phyloP scores from a whole-genome alignment of 345 rosid species.

The Nasturtium officinale region DNA sequence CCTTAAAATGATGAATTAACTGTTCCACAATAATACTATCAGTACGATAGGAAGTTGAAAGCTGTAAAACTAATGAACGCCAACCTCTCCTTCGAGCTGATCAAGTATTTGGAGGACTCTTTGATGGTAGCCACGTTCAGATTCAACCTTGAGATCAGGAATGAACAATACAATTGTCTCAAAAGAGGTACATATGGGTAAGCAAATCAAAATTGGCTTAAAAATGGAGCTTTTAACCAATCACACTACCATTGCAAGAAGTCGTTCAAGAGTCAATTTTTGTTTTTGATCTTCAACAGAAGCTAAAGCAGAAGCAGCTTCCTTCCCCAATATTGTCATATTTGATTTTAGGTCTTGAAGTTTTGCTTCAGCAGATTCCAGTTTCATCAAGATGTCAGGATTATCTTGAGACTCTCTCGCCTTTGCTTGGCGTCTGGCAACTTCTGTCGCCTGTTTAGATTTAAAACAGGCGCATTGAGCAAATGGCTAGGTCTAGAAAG shows the following conservation, averaged over 20 bases:
- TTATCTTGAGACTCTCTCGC: constrained; percentile 78
- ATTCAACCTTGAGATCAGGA: constrained; percentile 65
- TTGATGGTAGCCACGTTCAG: constrained; percentile 87
- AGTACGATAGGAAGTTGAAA: constrained; percentile 13
- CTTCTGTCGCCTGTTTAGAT: constrained; percentile 87
- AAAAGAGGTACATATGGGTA: constrained; percentile 10
- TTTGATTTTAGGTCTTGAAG: constrained; percentile 87
- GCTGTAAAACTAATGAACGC: constrained; percentile 19
- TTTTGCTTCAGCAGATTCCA: constrained; percentile 86
- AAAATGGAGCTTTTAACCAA: constrained; percentile 11
- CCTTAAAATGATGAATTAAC: constrained; percentile 3
- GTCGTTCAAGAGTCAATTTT: constrained; percentile 88
- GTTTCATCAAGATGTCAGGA: constrained; percentile 72
- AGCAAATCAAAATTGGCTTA: constrained; percentile 19
- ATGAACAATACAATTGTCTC: constrained; percentile 28
- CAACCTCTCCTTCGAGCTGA: constrained; percentile 85
- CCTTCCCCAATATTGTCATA: constrained; percentile 82
- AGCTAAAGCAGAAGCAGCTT: constrained; percentile 93
- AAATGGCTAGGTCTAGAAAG: constrained; percentile 7
- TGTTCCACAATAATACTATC: constrained; percentile 6
- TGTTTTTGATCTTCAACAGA: constrained; percentile 98
- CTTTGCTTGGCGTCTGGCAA: constrained; percentile 85
- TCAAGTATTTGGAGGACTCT: constrained; percentile 88
- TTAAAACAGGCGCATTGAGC: constrained; percentile 31
- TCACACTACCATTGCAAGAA: constrained; percentile 78